Conservation (phyloP, 441 rosid species). For the Populus hybrid region DNA sequence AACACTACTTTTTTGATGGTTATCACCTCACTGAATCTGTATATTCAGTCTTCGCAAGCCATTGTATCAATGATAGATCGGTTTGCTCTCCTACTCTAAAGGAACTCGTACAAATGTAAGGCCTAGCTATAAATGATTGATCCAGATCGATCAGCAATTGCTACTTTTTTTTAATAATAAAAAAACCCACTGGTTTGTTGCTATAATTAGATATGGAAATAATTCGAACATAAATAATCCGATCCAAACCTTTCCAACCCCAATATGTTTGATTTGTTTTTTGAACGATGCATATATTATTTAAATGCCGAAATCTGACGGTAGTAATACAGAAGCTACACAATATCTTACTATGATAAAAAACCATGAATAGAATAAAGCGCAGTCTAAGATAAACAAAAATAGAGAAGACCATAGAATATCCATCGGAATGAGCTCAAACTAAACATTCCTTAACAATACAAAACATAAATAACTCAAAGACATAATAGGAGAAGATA, state of each 20-base stretch:
- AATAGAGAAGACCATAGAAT: too few relatives aligned
- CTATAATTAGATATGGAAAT: not conserved
- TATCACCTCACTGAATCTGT: constrained; percentile 37
- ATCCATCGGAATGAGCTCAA: too few relatives aligned
- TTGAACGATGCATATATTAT: too few relatives aligned
- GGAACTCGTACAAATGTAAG: constrained; percentile 22
- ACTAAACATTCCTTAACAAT: too few relatives aligned
- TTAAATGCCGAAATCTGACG: too few relatives aligned
- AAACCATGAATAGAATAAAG: too few relatives aligned
- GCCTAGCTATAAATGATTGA: not conserved
- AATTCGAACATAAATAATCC: not conserved
- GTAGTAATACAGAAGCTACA: too few relatives aligned
- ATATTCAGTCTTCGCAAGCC: constrained; percentile 27
- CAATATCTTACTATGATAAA: too few relatives aligned
- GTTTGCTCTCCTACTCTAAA: constrained; percentile 32
- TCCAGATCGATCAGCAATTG: not conserved
- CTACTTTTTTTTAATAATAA: not conserved
- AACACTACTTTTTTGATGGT: constrained; percentile 44
- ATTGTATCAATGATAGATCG: constrained; percentile 22
- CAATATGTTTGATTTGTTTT: too few relatives aligned
- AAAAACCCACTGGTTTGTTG: not conserved
- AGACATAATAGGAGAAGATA: too few relatives aligned
- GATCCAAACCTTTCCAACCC: not conserved
- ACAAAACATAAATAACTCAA: too few relatives aligned
- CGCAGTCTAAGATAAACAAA: too few relatives aligned